These are phyloP conservation scores for Ilyonectria destructans DNA, from an alignment of 2,329 filamentous ascomycete genomes.

Conservation along the genomic window DNA sequence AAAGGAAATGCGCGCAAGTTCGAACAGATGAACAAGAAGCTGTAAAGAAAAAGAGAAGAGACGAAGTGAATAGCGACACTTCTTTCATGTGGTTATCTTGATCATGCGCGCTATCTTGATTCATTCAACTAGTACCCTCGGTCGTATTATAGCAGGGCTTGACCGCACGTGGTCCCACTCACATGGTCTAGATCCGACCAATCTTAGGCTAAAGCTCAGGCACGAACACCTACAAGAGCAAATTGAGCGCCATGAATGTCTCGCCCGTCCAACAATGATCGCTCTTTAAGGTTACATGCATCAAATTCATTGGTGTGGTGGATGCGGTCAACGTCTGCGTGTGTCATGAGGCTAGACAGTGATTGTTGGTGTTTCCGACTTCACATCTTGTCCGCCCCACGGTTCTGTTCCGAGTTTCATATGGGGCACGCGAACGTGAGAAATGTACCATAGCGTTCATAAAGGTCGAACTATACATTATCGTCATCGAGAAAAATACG, in stretches of 20 bases:
- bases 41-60: conserved; percentile 12
- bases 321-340: no score
- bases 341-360: no score
- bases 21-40: not conserved
- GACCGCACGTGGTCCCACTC: conserved; percentile 42
- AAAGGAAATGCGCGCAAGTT: not conserved
- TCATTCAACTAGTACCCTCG: conserved; percentile 19
- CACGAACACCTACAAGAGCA: conserved; percentile 34
- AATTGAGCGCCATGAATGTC: not conserved
- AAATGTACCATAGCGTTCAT: no score
- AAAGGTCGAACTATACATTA: no score
- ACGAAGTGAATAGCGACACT: not conserved
- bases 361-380: no score
- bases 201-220: conserved; percentile 33
- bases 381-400: no score
- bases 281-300: no score
- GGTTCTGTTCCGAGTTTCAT: no score
- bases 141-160: conserved; percentile 41
- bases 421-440: no score
- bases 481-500: no score
- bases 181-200: conserved; percentile 29
- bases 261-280: not conserved
- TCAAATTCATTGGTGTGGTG: no score
- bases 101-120: conserved; percentile 31
- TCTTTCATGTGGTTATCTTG: conserved; percentile 13